Base-by-base conservation (phyloP, 2,329 filamentous ascomycete genomes). In the Colletotrichum cordylinicola region DNA sequence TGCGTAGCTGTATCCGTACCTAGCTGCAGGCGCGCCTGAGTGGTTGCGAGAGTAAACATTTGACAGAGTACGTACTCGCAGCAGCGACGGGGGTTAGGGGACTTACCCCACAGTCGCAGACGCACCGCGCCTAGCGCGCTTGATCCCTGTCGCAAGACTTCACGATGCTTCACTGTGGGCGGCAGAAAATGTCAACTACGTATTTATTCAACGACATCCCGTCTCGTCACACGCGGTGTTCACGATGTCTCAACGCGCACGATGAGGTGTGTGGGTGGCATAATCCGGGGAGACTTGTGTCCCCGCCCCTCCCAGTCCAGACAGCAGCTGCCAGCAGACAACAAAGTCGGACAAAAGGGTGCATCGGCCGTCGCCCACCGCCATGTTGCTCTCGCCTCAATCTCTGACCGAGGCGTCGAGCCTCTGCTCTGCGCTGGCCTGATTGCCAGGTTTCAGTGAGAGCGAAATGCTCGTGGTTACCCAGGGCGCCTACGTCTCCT, bases 41-140 rank as follows among this genome's bases (percentile, higher is more conserved):
- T 72, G 62, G 74, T 74, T 71, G 66, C 71, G 55, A 62, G 37
- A 48, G 71, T 75, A 76, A 75, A 75, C 66, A 70, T 43, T 75
- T 48, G n/a, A 65, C 64, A 69, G 48, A 69, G 66, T 75, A 76
- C 74, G 72, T 74, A 76, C 66, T 75, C 5, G 21, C 71, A 33
- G 52, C 68, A 76, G 60, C 70, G 18, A 24, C 72, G 33, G 55
- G 60, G 71, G 43, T 35, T 27, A 27, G 27, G 35, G 70, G 68
- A 12, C 56, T 16, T 64, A 67, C 66, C 60, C 74, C 71, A 75
- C 71, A 75, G n/a, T 16, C 27, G 24, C 75, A 69, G 73, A 71
- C 62, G 73, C 74, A 64, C 33, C 48, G 76, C 76, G 76, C 21
- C 66, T 77, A 74, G 56, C 74, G 76, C 76, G 76, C 58, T 52